phyloP scores from a whole-genome alignment of 768 basidiomycete genomes.

The Auriscalpium orientale region DNA sequence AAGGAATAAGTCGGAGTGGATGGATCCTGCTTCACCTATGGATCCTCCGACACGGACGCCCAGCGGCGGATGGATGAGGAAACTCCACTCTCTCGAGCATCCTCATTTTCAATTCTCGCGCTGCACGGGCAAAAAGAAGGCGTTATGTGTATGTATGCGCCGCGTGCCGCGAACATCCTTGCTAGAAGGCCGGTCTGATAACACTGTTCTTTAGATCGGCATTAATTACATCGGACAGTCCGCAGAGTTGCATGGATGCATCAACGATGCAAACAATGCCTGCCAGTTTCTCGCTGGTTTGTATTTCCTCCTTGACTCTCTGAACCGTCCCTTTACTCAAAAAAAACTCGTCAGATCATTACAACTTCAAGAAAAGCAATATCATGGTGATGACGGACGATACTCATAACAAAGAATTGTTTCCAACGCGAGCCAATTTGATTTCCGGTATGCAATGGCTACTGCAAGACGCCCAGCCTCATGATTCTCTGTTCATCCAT shows the following conservation, averaged over 20 bases:
- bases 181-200: neutral
- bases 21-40: neutral
- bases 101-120: neutral
- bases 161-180: neutral
- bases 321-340: neutral
- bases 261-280: conserved; percentile 43
- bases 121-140: neutral
- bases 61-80: neutral
- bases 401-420: conserved; percentile 25
- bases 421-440: conserved; percentile 42
- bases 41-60: neutral
- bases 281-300: conserved; percentile 29
- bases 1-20: neutral
- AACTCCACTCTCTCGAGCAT: neutral
- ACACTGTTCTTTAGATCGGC: conserved; percentile 29
- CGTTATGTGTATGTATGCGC: neutral
- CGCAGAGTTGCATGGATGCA: conserved; percentile 35
- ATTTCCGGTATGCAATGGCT: conserved; percentile 45
- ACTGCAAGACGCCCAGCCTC: conserved; percentile 36
- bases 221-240: conserved; percentile 36
- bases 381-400: conserved; percentile 45
- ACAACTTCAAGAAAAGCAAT: conserved; percentile 34
- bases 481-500: conserved; percentile 38
- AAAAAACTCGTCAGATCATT: conserved; percentile 21
- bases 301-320: neutral